Evolutionary conservation across 2,329 filamentous ascomycete species (phyloP), one percentile per base, ranked within the genome.

Genomic region (Microsporum ferrugineum): DNA sequence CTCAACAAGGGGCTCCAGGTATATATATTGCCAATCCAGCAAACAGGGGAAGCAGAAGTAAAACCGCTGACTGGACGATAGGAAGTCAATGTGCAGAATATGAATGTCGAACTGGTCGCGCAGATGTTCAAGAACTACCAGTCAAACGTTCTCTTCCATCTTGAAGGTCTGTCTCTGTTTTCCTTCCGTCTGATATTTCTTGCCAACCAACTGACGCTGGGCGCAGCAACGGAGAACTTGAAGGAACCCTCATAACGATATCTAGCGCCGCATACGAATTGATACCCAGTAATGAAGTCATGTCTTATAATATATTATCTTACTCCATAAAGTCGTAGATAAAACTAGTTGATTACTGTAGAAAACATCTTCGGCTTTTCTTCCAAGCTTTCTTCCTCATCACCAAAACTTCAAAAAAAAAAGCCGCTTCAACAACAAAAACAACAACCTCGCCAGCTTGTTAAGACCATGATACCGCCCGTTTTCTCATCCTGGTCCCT

Each of bases 41-140:
- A 5, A 17, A 12, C 14, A 23, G n/a, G 17, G 41, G 41, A 29
- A 56, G 59, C 47, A 60, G 45, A 17, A 60, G 61, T 23, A 23
- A 23, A 23, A 23, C 17, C 17, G 43, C n/a, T 38, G 23, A 4
- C 6, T 14, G 39, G 5, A 36, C 61, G 4, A 53, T 68, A 96
- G 88, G 92, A 97, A 67, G 96, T 97, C 80, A 97, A 97, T 71
- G 87, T 96, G 61, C 89, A 96, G 70, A 99, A 97, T 74, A 96
- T 97, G 91, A 95, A 99, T 71, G 90, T 96, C 39, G 94, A 97
- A 77, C 82, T 97, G 2, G 94, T 97, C 3, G 91, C 92, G 0
- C 92, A 97, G 72, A 99, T 99, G 94, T 99, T 97, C 80, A 96
- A 97, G 79, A 99, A 97, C 76, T 99, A 99, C 73, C 91, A 96